Percentiles rank a stretch among this genome's conserved stretches.
Evolutionary conservation across 208 protist genomes (phyloP).

Genomic region (Porcisia deanei): DNA sequence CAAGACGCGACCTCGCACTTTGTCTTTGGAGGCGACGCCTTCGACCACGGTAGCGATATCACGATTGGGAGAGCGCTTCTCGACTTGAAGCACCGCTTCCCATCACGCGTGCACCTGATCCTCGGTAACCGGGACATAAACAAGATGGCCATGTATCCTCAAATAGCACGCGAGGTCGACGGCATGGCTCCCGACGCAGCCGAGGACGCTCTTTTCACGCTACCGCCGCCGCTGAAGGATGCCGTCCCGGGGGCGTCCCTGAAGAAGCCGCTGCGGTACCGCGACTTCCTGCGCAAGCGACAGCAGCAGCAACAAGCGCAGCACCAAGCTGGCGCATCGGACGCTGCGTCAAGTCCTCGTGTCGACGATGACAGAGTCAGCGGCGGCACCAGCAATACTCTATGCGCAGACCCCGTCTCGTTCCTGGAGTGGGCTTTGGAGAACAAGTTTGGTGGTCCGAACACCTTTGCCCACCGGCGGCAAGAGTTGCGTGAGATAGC

Average conservation of each 20-base stretch:
- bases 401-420: constrained; percentile 29
- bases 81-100: constrained; percentile 75
- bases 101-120: constrained; percentile 81
- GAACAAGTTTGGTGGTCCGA: constrained; percentile 64
- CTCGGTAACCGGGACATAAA: constrained; percentile 92
- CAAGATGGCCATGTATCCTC: constrained; percentile 79
- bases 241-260: not conserved
- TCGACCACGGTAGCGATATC: constrained; percentile 86
- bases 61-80: constrained; percentile 59
- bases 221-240: not conserved
- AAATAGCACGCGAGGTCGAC: constrained; percentile 28
- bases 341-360: not conserved
- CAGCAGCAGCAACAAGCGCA: constrained; percentile 1
- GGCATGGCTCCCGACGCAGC: constrained; percentile 25
- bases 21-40: constrained; percentile 90
- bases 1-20: constrained; percentile 61
- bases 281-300: constrained; percentile 11
- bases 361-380: not conserved
- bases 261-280: constrained; percentile 24
- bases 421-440: constrained; percentile 72
- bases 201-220: constrained; percentile 33
- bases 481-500: constrained; percentile 51
- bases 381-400: not conserved
- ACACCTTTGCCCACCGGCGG: constrained; percentile 68
- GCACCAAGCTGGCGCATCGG: not conserved